A percentile compares a stretch with the other conserved stretches of the same genome.
Conservation (phyloP, 495 filamentous ascomycete genomes). For the Penicillium riverlandense region DNA sequence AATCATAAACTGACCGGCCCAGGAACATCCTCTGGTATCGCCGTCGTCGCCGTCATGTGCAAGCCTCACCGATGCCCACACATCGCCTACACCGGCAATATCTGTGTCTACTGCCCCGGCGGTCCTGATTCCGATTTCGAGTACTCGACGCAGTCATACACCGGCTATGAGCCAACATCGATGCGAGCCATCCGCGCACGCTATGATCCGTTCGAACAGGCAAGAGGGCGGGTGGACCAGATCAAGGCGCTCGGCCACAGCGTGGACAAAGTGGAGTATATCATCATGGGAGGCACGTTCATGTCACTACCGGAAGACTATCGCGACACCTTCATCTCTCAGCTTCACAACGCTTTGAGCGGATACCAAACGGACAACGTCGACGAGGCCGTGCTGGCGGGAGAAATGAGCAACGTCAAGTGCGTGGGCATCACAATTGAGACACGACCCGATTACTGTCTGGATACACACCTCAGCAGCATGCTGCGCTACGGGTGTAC, state of each 20-base stretch:
- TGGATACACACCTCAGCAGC: conserved; percentile 81
- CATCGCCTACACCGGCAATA: conserved; percentile 96
- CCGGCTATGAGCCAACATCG: conserved; percentile 94
- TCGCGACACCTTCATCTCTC: conserved; percentile 85
- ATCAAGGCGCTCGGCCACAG: conserved; percentile 91
- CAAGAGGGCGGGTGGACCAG: conserved; percentile 90
- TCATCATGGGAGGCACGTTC: conserved; percentile 99
- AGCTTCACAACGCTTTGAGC: conserved; percentile 91
- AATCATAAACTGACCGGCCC: neutral
- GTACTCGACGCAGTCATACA: conserved; percentile 97
- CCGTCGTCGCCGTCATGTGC: conserved; percentile 99
- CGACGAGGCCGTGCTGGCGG: conserved; percentile 87
- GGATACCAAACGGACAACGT: conserved; percentile 88
- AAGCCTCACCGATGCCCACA: conserved; percentile 97
- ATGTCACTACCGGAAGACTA: conserved; percentile 91
- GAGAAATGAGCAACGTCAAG: conserved; percentile 90
- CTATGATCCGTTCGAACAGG: conserved; percentile 98
- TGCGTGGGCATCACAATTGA: conserved; percentile 99
- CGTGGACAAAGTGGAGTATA: conserved; percentile 98
- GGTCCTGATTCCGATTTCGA: conserved; percentile 97
- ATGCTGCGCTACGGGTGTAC: conserved; percentile 98
- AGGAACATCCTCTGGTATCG: conserved; percentile 92
- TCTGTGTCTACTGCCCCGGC: conserved; percentile 97
- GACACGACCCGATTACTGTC: conserved; percentile 91
- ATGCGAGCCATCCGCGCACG: conserved; percentile 97